Evolutionary conservation across 202 grass and related monocot species (phyloP), one percentile per base, ranked within the genome.

Genomic region (Elaeis oleifera): DNA sequence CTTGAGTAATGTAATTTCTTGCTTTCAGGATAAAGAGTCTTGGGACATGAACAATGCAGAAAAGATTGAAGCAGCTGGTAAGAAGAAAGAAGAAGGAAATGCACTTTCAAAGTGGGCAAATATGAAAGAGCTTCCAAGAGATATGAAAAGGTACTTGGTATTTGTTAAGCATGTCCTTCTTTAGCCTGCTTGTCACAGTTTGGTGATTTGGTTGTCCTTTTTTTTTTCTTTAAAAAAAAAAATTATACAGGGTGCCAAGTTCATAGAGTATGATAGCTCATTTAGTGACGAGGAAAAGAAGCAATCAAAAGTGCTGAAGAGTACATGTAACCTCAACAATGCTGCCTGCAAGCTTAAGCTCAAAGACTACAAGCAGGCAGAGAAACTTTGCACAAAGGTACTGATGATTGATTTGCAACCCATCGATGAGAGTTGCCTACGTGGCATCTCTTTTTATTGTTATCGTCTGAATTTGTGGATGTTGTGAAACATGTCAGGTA

Each of bases 51-150:
- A 83, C 73, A 96, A 90, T 76, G 64, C 74, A 9, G 91, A 96
- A 56, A 96, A 96, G 75, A 79, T 96, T 48, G 87, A 89, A 67
- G 79, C 76, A 63, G 87, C 87, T 76, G 73, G 76, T 52, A 73
- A 82, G 50, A 96, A 96, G 78, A 96, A 96, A 85, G 91, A 90
- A 59, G 91, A 88, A 54, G 91, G 91, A 16, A 96, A 96, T 65
- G 66, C 63, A n/a, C 60, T 96, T 29, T 96, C 76, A 96, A 96
- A 77, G 76, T 39, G 58, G 76, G 87, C 49, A 89, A 88, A 68
- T 85, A 85, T 65, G 76, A 49, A 17, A 84, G 64, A 73, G 91
- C 91, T 56, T 81, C 84, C 22, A 96, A 89, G 76, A 75, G 84
- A 5, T 96, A 96, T 64, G 87, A 96, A 74, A 96, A 91, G 84